These are phyloP conservation scores for Pelargonium myrrhifolium DNA, from an alignment of 441 rosid genomes.

Conservation along the genomic window DNA sequence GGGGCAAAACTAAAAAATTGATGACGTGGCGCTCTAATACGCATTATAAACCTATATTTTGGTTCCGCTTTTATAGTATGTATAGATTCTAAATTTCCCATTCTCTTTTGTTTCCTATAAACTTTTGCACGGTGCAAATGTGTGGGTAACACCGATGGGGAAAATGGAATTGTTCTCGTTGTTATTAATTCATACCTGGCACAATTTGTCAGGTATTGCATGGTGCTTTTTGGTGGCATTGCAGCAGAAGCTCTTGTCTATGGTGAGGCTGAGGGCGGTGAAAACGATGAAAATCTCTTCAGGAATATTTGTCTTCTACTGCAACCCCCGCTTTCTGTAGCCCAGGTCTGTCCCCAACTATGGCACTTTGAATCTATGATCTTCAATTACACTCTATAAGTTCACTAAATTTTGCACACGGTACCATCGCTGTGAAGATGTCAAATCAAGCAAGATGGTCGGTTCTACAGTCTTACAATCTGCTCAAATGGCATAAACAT, in stretches of 20 bases:
- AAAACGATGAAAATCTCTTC: constrained; percentile 87
- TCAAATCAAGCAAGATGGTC: constrained; percentile 95
- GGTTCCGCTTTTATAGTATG: too few relatives aligned
- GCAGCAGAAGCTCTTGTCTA: constrained; percentile 92
- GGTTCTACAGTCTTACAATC: constrained; percentile 74
- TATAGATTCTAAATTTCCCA: not conserved
- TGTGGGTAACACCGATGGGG: too few relatives aligned
- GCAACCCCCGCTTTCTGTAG: constrained; percentile 70
- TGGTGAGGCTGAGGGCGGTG: constrained; percentile 94
- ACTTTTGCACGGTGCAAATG: too few relatives aligned
- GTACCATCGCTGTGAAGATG: constrained; percentile 39
- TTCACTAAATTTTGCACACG: not conserved
- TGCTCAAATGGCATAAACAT: constrained; percentile 74
- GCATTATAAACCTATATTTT: too few relatives aligned
- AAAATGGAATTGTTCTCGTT: not conserved
- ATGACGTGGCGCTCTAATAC: too few relatives aligned
- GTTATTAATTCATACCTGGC: constrained; percentile 1
- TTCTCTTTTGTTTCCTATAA: not conserved
- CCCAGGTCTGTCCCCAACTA: constrained; percentile 40
- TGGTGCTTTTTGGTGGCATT: constrained; percentile 93
- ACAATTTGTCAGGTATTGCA: constrained; percentile 56
- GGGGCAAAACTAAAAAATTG: too few relatives aligned
- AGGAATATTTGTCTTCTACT: constrained; percentile 73
- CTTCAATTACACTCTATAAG: constrained; percentile 4
- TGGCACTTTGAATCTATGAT: not conserved